Evolutionary conservation across 768 basidiomycete genomes (phyloP).

Genomic region (Lactarius tabidus): DNA sequence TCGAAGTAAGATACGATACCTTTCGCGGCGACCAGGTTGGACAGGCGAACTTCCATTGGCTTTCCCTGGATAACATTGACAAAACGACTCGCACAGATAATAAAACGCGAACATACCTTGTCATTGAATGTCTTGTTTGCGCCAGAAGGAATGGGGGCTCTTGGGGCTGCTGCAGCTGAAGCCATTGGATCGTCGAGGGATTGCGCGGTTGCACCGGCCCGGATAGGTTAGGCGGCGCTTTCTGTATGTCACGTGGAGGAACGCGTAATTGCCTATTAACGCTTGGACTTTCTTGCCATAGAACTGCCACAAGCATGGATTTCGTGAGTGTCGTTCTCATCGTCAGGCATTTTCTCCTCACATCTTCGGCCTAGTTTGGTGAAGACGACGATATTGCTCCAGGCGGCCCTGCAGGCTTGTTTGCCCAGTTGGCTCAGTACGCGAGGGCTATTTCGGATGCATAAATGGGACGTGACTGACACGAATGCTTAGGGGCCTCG

Average conservation of each 20-base stretch:
- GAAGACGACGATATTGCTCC: constrained; percentile 25
- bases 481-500: constrained; percentile 44
- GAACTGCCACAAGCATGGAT: constrained; percentile 13
- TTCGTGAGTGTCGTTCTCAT: constrained; percentile 8
- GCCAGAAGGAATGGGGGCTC: constrained; percentile 22
- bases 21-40: constrained; percentile 98
- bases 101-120: constrained; percentile 47
- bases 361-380: constrained; percentile 13
- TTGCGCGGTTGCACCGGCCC: background rate
- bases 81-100: constrained; percentile 8
- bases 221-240: background rate
- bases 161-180: constrained; percentile 24
- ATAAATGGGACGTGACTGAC: constrained; percentile 1
- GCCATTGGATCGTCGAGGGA: constrained; percentile 27
- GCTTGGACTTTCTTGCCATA: background rate
- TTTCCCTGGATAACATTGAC: constrained; percentile 65
- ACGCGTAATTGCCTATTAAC: constrained; percentile 14
- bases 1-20: constrained; percentile 53
- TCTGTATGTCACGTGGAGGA: constrained; percentile 13
- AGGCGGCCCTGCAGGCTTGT: constrained; percentile 55
- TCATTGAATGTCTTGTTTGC: constrained; percentile 66
- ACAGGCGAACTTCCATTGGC: constrained; percentile 95
- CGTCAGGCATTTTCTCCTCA: background rate
- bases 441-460: constrained; percentile 25
- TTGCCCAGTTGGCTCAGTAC: constrained; percentile 64